Evolutionary conservation across 2,329 filamentous ascomycete species (phyloP), one percentile per base, ranked within the genome.

Genomic region (Colletotrichum tofieldiae): DNA sequence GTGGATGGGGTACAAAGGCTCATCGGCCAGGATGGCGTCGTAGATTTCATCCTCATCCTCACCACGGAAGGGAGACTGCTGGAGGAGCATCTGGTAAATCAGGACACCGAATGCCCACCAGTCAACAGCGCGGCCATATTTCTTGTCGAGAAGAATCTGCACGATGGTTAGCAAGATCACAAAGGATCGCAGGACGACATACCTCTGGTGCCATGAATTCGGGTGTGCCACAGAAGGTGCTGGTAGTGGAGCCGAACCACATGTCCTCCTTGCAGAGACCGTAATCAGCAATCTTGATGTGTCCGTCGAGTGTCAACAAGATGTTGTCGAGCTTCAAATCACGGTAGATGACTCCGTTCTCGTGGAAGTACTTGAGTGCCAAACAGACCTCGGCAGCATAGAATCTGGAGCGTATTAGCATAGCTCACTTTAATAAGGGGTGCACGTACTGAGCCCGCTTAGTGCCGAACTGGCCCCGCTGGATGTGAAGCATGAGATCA

Each of bases 81-180:
- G 97, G 60, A 99, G 90, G 69, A 99, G 93, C 97, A 99, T 99
- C 83, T 99, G 96, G 86, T 99, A 99, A 78, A 99, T 99, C 77
- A 99, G 86, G 41, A 99, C 96, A 81, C 96, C 96, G 83, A 99
- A 99, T 8, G 97, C 97, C 96, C 96, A 99, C 96, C 96, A 99
- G 82, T 99, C 96, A 54, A 99, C 96, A 20, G 96, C 94, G 71
- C 96, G 93, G 56, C 95, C 96, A 79, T 99, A 99, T 81, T 98
- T 98, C 87, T 99, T 99, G 82, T 99, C 96, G 69, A 98, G 88
- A 45, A 99, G 86, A 84, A 99, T 99, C 93, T 97, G 74, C 23
- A 29, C 55, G 5, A 8, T 41, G 23, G 74, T 85, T 76, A 86
- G 83, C 45, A 47, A 69, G 29, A n/a, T 29, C 37, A 52, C 37